Base-by-base conservation (phyloP, 345 rosid genomes). In the Pistacia atlantica region DNA sequence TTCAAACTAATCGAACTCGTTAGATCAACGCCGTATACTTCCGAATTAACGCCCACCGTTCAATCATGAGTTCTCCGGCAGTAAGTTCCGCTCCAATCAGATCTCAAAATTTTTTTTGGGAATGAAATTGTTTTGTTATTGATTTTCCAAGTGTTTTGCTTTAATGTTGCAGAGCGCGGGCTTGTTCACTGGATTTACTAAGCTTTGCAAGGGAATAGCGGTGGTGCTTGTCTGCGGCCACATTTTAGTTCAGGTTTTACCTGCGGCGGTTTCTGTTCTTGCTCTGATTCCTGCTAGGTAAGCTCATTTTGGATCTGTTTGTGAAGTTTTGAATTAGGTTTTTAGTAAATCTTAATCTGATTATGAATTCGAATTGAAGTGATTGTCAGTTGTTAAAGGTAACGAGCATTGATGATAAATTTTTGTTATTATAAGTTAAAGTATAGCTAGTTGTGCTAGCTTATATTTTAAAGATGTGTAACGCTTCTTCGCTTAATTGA, bases 231-330 rank as follows among this genome's bases (percentile, higher is more conserved):
- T 90, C 28, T 83, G 83, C 20, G 98, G 94, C 3, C 96, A 97
- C 89, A 62, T 86, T 84, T 82, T 89, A 42, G 96, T 94, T 85
- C 99, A 87, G 83, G 77, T 92, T 84, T 64, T 94, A 38, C 99
- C 99, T 51, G 75, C 91, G 3, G 82, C 97, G 67, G 78, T 91
- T 61, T 16, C 80, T 42, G 93, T 90, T 80, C 91, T 97, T 63
- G 96, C 98, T 70, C 89, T 97, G 16, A 97, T 97, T 84, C 99
- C 98, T 28, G 97, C 99, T 51, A 90, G 90, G 98, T 91, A 80
- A 37, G 1, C 11, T 1, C 70, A 48, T 72, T 55, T 20, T 22
- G 69, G 57, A 61, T 33, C 49, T 48, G 13, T 68, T 11, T 20
- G 3, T 60, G 35, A 45, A 5, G 11, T 71, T 57, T 3, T n/a